Percentiles rank a stretch among this genome's conserved stretches.
phyloP scores from a whole-genome alignment of 345 rosid species.

The Pugionium dolabratum region DNA sequence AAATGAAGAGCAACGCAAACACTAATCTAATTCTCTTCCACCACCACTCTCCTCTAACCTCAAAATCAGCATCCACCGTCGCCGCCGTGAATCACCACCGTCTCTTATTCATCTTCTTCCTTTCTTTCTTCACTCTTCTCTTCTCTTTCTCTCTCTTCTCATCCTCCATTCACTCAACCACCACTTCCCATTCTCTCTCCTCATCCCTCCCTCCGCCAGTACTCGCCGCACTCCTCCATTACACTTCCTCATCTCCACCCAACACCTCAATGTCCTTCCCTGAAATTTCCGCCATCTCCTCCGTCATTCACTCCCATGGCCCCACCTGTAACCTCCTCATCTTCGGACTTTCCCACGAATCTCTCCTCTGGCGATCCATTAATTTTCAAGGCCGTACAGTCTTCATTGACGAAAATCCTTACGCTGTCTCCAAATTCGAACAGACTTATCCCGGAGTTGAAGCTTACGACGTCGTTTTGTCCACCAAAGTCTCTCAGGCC shows the following conservation, averaged over 20 bases:
- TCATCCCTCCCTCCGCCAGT: constrained; percentile 49
- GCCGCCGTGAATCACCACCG: constrained; percentile 48
- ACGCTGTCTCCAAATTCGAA: constrained; percentile 61
- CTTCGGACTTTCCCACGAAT: constrained; percentile 80
- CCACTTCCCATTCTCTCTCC: constrained; percentile 37
- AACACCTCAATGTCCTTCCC: constrained; percentile 57
- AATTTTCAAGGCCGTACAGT: constrained; percentile 71
- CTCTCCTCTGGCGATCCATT: constrained; percentile 80
- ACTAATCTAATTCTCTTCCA: constrained; percentile 79
- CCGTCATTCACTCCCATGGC: constrained; percentile 48
- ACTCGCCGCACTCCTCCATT: constrained; percentile 72
- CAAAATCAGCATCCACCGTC: constrained; percentile 48
- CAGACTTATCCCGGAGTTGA: constrained; percentile 60
- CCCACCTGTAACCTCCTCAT: constrained; percentile 60
- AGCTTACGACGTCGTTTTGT: constrained; percentile 77
- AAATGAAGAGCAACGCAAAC: constrained; percentile 60
- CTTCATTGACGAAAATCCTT: constrained; percentile 78
- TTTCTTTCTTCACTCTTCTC: constrained; percentile 65
- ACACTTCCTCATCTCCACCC: constrained; percentile 56
- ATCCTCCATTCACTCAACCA: constrained; percentile 37
- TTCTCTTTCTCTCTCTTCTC: constrained; percentile 70
- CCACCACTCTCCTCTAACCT: constrained; percentile 64
- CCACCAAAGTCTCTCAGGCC: constrained; percentile 68
- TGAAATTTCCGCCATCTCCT: constrained; percentile 63
- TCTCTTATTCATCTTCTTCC: constrained; percentile 57